Evolutionary conservation across 371 early-diverging fungal genomes (phyloP), one percentile per base, ranked within the genome.

Genomic region (Chytridium lagenaria): DNA sequence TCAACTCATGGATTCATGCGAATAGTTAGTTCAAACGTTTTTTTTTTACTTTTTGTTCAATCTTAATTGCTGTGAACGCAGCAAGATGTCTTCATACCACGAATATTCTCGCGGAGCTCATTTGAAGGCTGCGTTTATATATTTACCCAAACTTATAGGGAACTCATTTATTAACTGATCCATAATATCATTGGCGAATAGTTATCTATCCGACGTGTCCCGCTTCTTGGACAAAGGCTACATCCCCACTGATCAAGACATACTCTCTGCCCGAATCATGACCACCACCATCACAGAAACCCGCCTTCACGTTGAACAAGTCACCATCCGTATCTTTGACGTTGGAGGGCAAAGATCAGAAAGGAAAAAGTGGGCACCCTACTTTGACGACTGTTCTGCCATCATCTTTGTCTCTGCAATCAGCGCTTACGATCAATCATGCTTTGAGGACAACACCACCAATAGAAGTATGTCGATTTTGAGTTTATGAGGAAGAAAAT

Each of bases 301-400:
- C 28, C 63, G 67, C 23, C 72, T 77, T 31, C 55, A 61, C 34
- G 64, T 75, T 15, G 69, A 75, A 57, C 33, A 50, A 28, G 44
- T 34, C 19, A 72, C 70, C 38, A 78, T 76, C 68, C 68, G 80
- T 7, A 73, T 85, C 44, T 85, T 78, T 76, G 85, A 85, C 67
- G 82, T 85, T 19, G 85, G 85, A n/a, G 85, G 85, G 1, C 85
- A 85, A 55, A 68, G 78, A 28, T 59, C 71, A 16, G 78, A 83
- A 34, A 86, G 98, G 59, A 95, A 94, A 77, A 95, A 95, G 81
- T 97, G 98, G 98, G 93, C 94, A 69, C 96, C 95, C 74, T 96
- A 95, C 93, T 95, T 84, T 92, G 95, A 84, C 86, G 86, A 83
- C 55, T 72, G 73, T 33, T 73, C 68, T 31, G 77, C 77, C 7